Base-by-base conservation (phyloP, 2,329 filamentous ascomycete genomes). In the Dendrostoma leiphaemia region DNA sequence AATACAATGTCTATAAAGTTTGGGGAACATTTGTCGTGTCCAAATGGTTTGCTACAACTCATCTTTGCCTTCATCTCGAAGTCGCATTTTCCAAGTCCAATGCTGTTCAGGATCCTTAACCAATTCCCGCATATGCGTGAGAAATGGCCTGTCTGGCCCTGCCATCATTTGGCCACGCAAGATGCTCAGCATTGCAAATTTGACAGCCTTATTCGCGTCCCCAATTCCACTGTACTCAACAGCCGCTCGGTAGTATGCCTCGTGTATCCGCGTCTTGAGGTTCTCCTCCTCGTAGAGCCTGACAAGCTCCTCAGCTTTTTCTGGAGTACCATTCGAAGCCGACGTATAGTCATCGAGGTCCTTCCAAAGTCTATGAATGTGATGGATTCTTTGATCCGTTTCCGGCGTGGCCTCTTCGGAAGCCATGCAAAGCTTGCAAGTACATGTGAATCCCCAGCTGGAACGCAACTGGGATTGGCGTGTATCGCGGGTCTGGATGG, bases 331-430 rank as follows among this genome's bases (percentile, higher is more conserved):
- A 15, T 17, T 23, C 1, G 50, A 47, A n/a, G 50, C 43, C 6
- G 34, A 15, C 2, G 50, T 31, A 19, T 53, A 53, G 21, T 53
- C 50, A n/a, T 53, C 50, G 15, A 53, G 43, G 9, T 53, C 43
- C 12, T 13, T 48, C 51, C 51, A 53, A 1, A 53, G 44, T 13
- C 19, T 10, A 17, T 53, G 44, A 19, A 53, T 53, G 26, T 43
- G 51, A 17, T 43, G 19, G 8, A 53, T 31, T 26, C 44, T 40
- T 13, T n/a, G 6, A 24, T 53, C 51, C 13, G 51, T 48, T 5
- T 41, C 4, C 4, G 17, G 13, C 0, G 34, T 15, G 3, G 21
- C 37, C 19, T 34, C 21, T 2, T 35, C 3, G 19, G 32, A 32
- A 6, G 24, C 21, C 12, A 9, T 48, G 9, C 51, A 53, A 38